Percentiles rank a stretch among this genome's conserved stretches.
These are phyloP conservation scores for Plicaturopsis crispa DNA, from an alignment of 768 basidiomycete genomes.

Conservation along the genomic window DNA sequence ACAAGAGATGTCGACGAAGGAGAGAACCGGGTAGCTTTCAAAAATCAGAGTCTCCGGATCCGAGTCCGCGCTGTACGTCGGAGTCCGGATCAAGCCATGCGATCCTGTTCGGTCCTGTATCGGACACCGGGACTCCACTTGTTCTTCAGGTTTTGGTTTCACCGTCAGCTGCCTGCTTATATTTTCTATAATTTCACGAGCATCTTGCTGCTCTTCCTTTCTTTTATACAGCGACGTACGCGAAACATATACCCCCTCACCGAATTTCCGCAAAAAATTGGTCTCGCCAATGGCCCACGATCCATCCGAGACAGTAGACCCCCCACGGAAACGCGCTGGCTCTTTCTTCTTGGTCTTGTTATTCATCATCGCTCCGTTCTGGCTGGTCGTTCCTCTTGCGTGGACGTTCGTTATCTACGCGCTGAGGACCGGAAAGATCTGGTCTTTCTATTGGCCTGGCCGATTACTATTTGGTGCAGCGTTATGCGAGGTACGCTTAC, in stretches of 20 bases:
- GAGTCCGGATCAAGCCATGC: too few species aligned
- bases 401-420: constrained; percentile 55
- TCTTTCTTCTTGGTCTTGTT: constrained; percentile 58
- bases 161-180: not conserved
- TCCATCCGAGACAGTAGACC: constrained; percentile 28
- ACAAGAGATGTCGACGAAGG: constrained; percentile 21
- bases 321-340: constrained; percentile 27
- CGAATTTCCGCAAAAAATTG: constrained; percentile 2
- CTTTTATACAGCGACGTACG: constrained; percentile 4
- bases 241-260: constrained; percentile 3
- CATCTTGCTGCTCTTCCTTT: not conserved
- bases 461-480: constrained; percentile 38
- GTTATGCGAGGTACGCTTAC: constrained; percentile 46
- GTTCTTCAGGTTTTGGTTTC: not conserved
- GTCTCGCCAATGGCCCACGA: constrained; percentile 19
- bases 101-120: not conserved
- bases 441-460: constrained; percentile 31
- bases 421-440: constrained; percentile 34
- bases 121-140: not conserved
- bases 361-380: constrained; percentile 51
- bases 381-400: constrained; percentile 52
- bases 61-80: too few species aligned
- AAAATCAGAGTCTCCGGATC: too few species aligned
- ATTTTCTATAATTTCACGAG: not conserved
- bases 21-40: constrained; percentile 18